Evolutionary conservation across 2,329 filamentous ascomycete species (phyloP), one percentile per base, ranked within the genome.

Genomic region (Aspergillus fumigatiaffinis): DNA sequence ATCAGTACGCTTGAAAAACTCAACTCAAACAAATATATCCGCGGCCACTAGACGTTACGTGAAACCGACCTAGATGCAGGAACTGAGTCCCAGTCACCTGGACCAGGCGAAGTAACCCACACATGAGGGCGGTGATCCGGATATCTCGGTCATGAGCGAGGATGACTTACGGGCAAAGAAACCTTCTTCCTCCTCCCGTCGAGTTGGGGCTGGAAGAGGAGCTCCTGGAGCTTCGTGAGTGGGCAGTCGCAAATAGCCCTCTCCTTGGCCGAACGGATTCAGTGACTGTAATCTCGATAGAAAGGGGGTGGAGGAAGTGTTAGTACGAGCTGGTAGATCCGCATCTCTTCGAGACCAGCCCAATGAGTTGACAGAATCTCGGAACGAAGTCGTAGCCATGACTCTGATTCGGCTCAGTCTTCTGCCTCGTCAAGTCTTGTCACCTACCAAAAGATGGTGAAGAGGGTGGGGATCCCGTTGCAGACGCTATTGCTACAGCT

Each of bases 101-200:
- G 60, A 68, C 63, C 60, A 46, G 58, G 61, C 50, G 60, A 44
- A 60, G 58, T 64, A 63, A 65, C 68, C 60, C 57, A 63, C 60
- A 52, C 51, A 54, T 50, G 51, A 20, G 48, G 49, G 41, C 21
- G 49, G 47, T 29, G 47, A 49, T 32, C 38, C 49, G 56, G 50
- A 56, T n/a, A 57, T 59, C 50, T 55, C 55, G 53, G 60, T 61
- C 64, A 69, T 64, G 63, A 57, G 67, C 51, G 55, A 58, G 41
- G 59, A 52, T 56, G 73, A 86, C 94, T 93, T 85, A 99, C 94
- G 81, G 70, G 90, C 88, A 85, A 97, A 92, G 87, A 90, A 97
- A 63, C 88, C 90, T 77, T 97, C 94, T 73, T 97, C 93, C 76
- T 97, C 94, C 72, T 97, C 92, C 67, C 92, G 87, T 69, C 92